Evolutionary conservation across 306 rosid species (phyloP).

Genomic region (Echinosophora koreensis): DNA sequence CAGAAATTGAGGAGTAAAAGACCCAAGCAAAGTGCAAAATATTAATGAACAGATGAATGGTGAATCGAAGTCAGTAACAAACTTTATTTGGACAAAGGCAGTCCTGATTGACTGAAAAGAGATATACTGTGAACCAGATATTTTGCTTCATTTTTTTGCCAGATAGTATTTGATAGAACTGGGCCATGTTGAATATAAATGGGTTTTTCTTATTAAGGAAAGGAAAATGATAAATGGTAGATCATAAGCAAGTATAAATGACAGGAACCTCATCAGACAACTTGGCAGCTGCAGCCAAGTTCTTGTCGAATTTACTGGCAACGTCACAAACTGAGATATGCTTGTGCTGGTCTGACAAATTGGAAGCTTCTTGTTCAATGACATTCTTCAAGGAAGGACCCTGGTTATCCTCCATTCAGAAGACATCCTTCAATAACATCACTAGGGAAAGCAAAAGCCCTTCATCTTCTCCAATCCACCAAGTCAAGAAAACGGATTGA

Average conservation of each 20-base stretch:
- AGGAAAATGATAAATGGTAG: slow-evolving; percentile 22
- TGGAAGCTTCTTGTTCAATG: slow-evolving; percentile 77
- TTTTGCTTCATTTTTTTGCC: background rate
- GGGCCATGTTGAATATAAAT: background rate
- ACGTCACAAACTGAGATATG: slow-evolving; percentile 97
- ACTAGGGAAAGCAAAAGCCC: too few relatives aligned
- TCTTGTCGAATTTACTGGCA: slow-evolving; percentile 95
- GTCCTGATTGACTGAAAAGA: background rate
- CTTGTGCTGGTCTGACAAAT: slow-evolving; percentile 87
- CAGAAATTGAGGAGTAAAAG: slow-evolving; percentile 24
- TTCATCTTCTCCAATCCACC: too few relatives aligned
- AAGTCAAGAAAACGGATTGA: too few relatives aligned
- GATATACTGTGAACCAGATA: background rate
- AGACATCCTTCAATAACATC: too few relatives aligned
- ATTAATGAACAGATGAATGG: slow-evolving; percentile 21
- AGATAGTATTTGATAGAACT: slow-evolving; percentile 12
- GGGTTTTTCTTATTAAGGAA: slow-evolving; percentile 8
- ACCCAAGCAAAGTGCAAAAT: slow-evolving; percentile 26
- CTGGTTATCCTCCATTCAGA: slow-evolving; percentile 55
- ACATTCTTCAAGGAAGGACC: slow-evolving; percentile 84
- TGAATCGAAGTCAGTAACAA: slow-evolving; percentile 23
- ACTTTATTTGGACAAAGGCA: slow-evolving; percentile 3
- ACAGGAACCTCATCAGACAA: slow-evolving; percentile 81
- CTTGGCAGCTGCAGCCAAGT: slow-evolving; percentile 92
- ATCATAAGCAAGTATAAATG: slow-evolving; percentile 37